phyloP scores from a whole-genome alignment of 768 basidiomycete species.

The Pseudohyphozyma bogoriensis region DNA sequence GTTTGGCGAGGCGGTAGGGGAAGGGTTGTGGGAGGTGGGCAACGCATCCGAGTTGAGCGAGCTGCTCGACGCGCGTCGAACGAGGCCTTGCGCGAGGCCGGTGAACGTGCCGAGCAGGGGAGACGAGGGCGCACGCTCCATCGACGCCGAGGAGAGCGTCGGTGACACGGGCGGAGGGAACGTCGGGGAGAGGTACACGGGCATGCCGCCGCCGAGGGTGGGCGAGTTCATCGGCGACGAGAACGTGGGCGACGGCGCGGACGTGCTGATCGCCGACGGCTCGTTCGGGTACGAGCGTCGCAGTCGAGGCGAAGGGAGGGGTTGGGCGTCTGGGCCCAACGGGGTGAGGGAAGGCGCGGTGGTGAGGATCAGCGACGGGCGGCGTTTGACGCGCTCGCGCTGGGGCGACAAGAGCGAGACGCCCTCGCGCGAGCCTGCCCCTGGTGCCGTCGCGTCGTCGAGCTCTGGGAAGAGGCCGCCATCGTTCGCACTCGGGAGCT shows the following conservation, averaged over 20 bases:
- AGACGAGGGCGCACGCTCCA: conserved; percentile 15
- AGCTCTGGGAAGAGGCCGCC: not conserved
- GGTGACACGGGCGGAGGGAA: not conserved
- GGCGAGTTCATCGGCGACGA: conserved; percentile 1
- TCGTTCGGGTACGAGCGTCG: conserved; percentile 17
- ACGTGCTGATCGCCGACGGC: not conserved
- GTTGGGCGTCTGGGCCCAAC: conserved; percentile 7
- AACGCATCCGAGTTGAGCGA: conserved; percentile 6
- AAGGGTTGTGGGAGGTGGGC: not conserved
- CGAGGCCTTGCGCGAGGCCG: conserved; percentile 19
- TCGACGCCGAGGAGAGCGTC: not conserved
- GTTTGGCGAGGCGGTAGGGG: not conserved
- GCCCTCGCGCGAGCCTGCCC: not conserved
- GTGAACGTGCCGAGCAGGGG: conserved; percentile 16
- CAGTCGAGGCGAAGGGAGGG: conserved; percentile 6
- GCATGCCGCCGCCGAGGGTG: not conserved
- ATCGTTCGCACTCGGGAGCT: too few relatives aligned
- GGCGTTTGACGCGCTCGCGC: not conserved
- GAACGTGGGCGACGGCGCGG: not conserved
- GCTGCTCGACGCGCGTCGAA: conserved; percentile 15
- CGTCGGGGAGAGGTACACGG: not conserved
- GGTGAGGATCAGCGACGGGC: conserved; percentile 25
- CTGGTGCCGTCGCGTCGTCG: not conserved
- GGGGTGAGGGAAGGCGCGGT: conserved; percentile 10
- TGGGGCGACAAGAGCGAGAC: not conserved